These are phyloP conservation scores for Dactylellina drechsleri DNA, from an alignment of 2,329 filamentous ascomycete species.

Conservation along the genomic window DNA sequence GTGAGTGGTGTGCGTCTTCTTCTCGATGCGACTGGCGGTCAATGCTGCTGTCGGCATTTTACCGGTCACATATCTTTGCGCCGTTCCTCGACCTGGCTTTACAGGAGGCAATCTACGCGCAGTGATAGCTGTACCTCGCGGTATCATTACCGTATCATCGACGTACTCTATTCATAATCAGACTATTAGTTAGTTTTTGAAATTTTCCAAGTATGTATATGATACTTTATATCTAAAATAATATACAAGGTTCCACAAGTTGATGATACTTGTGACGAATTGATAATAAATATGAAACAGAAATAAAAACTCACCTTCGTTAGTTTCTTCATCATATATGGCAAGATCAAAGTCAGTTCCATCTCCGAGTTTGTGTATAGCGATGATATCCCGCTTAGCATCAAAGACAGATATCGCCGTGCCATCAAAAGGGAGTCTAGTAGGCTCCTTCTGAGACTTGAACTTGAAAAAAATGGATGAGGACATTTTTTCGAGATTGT, in stretches of 20 bases:
- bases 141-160: slow-evolving; percentile 97
- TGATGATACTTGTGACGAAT: too few species aligned
- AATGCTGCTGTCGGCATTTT: slow-evolving; percentile 87
- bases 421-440: slow-evolving; percentile 94
- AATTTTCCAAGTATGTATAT: not conserved
- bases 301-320: slow-evolving; percentile 68
- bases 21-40: slow-evolving; percentile 58
- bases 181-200: not conserved
- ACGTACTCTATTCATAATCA: slow-evolving; percentile 78
- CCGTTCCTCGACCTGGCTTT: slow-evolving; percentile 86
- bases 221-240: too few species aligned
- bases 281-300: not conserved
- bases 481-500: slow-evolving; percentile 70
- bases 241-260: too few species aligned
- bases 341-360: slow-evolving; percentile 95
- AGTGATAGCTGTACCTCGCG: slow-evolving; percentile 91
- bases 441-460: slow-evolving; percentile 97
- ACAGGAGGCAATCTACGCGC: slow-evolving; percentile 84
- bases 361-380: slow-evolving; percentile 89
- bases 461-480: slow-evolving; percentile 99
- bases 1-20: slow-evolving; percentile 70
- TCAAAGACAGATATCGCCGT: slow-evolving; percentile 98
- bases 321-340: slow-evolving; percentile 91
- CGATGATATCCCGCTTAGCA: slow-evolving; percentile 97
- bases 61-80: slow-evolving; percentile 93